These are phyloP conservation scores for Lentinus brumalis DNA, from an alignment of 768 basidiomycete genomes.

Conservation along the genomic window DNA sequence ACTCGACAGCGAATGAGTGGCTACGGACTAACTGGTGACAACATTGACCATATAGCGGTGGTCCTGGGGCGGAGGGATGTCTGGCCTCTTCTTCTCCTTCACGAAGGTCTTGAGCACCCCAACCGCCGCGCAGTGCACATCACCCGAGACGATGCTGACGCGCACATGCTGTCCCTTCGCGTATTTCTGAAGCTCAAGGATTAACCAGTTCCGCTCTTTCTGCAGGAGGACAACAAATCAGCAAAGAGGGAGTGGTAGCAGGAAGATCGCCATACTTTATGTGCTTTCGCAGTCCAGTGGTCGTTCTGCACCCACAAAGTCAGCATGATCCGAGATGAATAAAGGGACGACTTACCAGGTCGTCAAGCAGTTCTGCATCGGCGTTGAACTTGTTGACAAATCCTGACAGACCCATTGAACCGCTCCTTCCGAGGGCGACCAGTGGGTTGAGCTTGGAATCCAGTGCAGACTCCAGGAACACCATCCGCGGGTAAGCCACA, in stretches of 20 bases:
- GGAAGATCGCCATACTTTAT: constrained; percentile 56
- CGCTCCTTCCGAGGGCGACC: constrained; percentile 68
- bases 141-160: constrained; percentile 87
- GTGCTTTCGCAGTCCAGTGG: constrained; percentile 84
- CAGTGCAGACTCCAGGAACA: constrained; percentile 79
- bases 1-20: neutral
- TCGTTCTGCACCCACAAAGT: constrained; percentile 62
- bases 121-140: constrained; percentile 91
- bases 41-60: constrained; percentile 91
- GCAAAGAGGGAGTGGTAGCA: neutral
- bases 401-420: constrained; percentile 67
- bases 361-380: constrained; percentile 93
- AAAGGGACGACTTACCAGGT: constrained; percentile 54
- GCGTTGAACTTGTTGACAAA: constrained; percentile 90
- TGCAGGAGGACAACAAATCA: constrained; percentile 35
- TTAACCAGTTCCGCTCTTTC: constrained; percentile 89
- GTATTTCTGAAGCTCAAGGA: constrained; percentile 76
- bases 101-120: constrained; percentile 73
- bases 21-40: constrained; percentile 61
- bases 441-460: constrained; percentile 87
- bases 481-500: constrained; percentile 92
- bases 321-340: neutral
- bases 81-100: constrained; percentile 47
- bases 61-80: constrained; percentile 59
- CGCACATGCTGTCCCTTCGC: constrained; percentile 65